Evolutionary conservation across 371 early-diverging fungal species (phyloP).

Genomic region (Parasitella parasitica): DNA sequence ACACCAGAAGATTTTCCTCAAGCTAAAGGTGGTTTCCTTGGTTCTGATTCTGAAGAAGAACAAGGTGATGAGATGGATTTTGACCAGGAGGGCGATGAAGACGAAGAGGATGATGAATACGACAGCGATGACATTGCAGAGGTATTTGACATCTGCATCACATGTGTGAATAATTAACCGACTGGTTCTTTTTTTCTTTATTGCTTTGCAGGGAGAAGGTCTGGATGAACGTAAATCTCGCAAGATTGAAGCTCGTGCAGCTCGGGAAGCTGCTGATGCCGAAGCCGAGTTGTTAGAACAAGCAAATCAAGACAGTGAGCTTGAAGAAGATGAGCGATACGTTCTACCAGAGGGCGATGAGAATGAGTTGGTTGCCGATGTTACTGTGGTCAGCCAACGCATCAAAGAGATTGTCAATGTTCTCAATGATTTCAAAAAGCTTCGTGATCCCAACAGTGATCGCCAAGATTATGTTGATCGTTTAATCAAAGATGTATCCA

Average conservation of each 20-base stretch:
- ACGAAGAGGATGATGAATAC: constrained; percentile 39
- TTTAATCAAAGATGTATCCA: constrained; percentile 82
- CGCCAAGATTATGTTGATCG: constrained; percentile 86
- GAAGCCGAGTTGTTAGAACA: constrained; percentile 74
- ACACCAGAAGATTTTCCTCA: constrained; percentile 50
- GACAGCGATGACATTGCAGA: constrained; percentile 36
- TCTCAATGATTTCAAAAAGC: constrained; percentile 81
- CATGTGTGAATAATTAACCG: no score
- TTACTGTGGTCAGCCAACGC: constrained; percentile 76
- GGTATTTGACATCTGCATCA: constrained; percentile 29
- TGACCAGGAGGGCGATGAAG: constrained; percentile 35
- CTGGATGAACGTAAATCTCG: constrained; percentile 75
- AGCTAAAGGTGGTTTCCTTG: constrained; percentile 53
- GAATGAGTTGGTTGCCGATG: constrained; percentile 62
- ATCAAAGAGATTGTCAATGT: constrained; percentile 89
- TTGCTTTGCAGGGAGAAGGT: constrained; percentile 28
- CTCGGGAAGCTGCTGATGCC: constrained; percentile 56
- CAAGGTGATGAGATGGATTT: constrained; percentile 45
- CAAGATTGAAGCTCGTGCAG: constrained; percentile 62
- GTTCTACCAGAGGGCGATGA: constrained; percentile 73
- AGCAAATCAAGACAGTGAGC: constrained; percentile 75
- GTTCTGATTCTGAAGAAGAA: constrained; percentile 56
- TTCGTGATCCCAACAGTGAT: constrained; percentile 73
- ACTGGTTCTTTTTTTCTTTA: no score
- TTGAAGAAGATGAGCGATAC: constrained; percentile 68